Evolutionary conservation across 2,329 filamentous ascomycete species (phyloP).

Genomic region (Macroventuria anomochaeta): DNA sequence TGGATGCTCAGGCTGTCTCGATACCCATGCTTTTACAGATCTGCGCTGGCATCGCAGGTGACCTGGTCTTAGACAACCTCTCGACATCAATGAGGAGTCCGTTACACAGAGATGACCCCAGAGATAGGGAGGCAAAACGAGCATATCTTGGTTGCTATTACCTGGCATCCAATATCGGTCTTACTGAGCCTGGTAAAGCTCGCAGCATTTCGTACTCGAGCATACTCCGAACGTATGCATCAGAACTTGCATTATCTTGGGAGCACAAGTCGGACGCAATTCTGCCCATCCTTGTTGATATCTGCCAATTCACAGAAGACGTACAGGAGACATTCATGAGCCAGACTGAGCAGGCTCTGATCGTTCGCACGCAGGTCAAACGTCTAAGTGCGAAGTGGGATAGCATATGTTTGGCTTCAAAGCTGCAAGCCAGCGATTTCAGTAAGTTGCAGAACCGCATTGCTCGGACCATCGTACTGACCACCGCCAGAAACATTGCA

Average conservation of each 20-base stretch:
- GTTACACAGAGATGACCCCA: conserved; percentile 27
- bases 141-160: conserved; percentile 48
- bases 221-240: conserved; percentile 40
- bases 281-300: conserved; percentile 40
- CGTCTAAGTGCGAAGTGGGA: conserved; percentile 46
- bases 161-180: conserved; percentile 35
- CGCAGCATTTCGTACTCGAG: conserved; percentile 37
- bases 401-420: conserved; percentile 35
- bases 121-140: conserved; percentile 42
- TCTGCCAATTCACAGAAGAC: conserved; percentile 46
- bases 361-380: conserved; percentile 42
- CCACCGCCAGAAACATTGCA: conserved; percentile 35
- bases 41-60: conserved; percentile 41
- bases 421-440: conserved; percentile 39
- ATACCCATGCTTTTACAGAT: conserved; percentile 45
- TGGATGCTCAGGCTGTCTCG: conserved; percentile 44
- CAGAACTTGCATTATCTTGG: conserved; percentile 40
- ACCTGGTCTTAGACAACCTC: conserved; percentile 40
- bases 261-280: conserved; percentile 41
- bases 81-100: conserved; percentile 27
- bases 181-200: conserved; percentile 34
- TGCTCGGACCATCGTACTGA: conserved; percentile 15
- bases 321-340: conserved; percentile 43
- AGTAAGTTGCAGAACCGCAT: conserved; percentile 28
- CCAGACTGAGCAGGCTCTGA: conserved; percentile 37